Conservation (phyloP, 495 filamentous ascomycete genomes). For the Cudoniella acicularis region DNA sequence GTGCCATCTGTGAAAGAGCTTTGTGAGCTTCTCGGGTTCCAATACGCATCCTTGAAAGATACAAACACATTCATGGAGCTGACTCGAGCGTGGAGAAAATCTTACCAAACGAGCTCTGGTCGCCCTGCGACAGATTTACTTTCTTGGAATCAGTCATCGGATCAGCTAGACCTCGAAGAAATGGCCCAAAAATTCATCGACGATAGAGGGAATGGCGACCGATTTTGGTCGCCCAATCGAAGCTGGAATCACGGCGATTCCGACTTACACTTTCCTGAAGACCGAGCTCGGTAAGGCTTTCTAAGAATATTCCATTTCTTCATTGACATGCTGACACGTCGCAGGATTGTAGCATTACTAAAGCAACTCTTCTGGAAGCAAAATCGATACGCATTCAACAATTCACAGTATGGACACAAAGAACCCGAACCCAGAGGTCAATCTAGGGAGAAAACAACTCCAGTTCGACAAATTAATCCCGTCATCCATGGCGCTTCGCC, state of each 20-base stretch:
- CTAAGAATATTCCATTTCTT: background rate
- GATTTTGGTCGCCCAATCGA: constrained; percentile 10
- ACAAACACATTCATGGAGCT: constrained; percentile 8
- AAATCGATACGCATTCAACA: constrained; percentile 12
- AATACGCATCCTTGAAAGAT: constrained; percentile 16
- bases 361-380: constrained; percentile 19
- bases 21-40: constrained; percentile 9
- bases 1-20: constrained; percentile 12
- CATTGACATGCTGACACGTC: background rate
- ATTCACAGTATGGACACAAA: constrained; percentile 6
- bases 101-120: constrained; percentile 6
- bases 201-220: constrained; percentile 4
- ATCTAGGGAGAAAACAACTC: background rate
- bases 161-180: constrained; percentile 4
- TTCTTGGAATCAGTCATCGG: constrained; percentile 7
- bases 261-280: constrained; percentile 9
- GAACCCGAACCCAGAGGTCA: background rate
- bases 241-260: constrained; percentile 4
- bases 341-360: constrained; percentile 9
- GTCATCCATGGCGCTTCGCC: background rate
- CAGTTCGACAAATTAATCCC: background rate
- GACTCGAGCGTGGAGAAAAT: constrained; percentile 11
- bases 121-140: background rate
- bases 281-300: background rate
- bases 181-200: constrained; percentile 10